These are phyloP conservation scores for Boletus chippewaensis DNA, from an alignment of 1,284 basidiomycete species.

Conservation along the genomic window DNA sequence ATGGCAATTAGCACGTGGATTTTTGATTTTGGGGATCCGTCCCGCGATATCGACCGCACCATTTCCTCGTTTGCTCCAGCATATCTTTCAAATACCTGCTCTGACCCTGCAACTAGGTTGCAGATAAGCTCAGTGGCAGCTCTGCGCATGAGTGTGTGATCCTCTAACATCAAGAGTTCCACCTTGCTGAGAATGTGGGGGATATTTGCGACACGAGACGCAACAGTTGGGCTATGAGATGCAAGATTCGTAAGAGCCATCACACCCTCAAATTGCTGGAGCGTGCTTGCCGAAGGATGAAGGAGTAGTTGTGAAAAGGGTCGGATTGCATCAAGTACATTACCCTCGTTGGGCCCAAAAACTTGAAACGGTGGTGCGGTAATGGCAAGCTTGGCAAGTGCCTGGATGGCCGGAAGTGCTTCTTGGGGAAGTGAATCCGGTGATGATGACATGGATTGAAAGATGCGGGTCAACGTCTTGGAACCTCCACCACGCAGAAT, in stretches of 20 bases:
- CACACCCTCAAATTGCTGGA: constrained; percentile 87
- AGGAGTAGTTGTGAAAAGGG: constrained; percentile 70
- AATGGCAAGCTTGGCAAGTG: constrained; percentile 88
- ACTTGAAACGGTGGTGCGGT: constrained; percentile 85
- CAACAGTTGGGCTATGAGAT: constrained; percentile 64
- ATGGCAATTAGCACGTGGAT: constrained; percentile 81
- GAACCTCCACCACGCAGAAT: constrained; percentile 82
- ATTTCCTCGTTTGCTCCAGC: constrained; percentile 37
- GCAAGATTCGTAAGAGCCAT: constrained; percentile 97
- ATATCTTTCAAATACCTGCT: constrained; percentile 69
- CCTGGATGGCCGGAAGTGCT: constrained; percentile 68
- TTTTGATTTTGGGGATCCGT: constrained; percentile 46
- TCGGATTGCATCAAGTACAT: constrained; percentile 72
- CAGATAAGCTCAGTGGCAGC: constrained; percentile 92
- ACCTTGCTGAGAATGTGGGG: constrained; percentile 63
- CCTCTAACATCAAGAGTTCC: constrained; percentile 80
- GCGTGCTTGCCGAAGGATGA: constrained; percentile 57
- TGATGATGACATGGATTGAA: constrained; percentile 38
- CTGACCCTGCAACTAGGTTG: constrained; percentile 79
- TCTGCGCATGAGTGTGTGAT: constrained; percentile 75
- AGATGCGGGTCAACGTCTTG: constrained; percentile 57
- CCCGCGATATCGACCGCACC: constrained; percentile 43
- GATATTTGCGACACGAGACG: constrained; percentile 54
- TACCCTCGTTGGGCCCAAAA: constrained; percentile 76
- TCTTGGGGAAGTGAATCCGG: constrained; percentile 24